Conservation (phyloP, 371 early-diverging fungal genomes). For the Nematocida sp. region DNA sequence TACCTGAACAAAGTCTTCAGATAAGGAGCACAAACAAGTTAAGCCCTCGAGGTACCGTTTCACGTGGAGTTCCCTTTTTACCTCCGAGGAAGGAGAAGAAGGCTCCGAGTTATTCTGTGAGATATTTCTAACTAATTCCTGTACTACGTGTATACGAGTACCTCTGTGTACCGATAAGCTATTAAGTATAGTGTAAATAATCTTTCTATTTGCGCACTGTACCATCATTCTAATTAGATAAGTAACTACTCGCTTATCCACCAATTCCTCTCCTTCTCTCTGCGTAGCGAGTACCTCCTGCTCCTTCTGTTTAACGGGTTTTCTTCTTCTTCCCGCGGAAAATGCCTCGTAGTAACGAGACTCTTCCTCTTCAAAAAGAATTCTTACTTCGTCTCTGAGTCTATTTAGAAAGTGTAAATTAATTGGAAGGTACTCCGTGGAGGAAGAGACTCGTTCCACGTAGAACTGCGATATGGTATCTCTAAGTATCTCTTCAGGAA, state of each 20-base stretch:
- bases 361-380: constrained; percentile 53
- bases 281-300: constrained; percentile 6
- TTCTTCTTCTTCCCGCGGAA: constrained; percentile 10
- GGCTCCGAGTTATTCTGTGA: background rate
- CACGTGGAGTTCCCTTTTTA: background rate
- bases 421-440: constrained; percentile 43
- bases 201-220: constrained; percentile 41
- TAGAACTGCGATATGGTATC: constrained; percentile 44
- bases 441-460: constrained; percentile 40
- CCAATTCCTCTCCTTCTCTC: constrained; percentile 3
- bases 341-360: constrained; percentile 45
- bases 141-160: constrained; percentile 12
- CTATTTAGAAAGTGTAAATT: constrained; percentile 46
- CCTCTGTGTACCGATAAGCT: constrained; percentile 11
- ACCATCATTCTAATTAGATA: constrained; percentile 26
- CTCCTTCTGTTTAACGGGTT: constrained; percentile 9
- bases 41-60: constrained; percentile 24
- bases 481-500: constrained; percentile 20
- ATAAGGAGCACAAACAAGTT: constrained; percentile 32
- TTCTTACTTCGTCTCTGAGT: constrained; percentile 34
- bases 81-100: too few relatives aligned
- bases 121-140: constrained; percentile 1
- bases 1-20: constrained; percentile 17
- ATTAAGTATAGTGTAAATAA: constrained; percentile 31
- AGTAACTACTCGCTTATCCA: background rate